Percentiles rank a stretch among this genome's conserved stretches.
phyloP scores from a whole-genome alignment of 352 stramenopile genomes.

The Pythium plurisporium region DNA sequence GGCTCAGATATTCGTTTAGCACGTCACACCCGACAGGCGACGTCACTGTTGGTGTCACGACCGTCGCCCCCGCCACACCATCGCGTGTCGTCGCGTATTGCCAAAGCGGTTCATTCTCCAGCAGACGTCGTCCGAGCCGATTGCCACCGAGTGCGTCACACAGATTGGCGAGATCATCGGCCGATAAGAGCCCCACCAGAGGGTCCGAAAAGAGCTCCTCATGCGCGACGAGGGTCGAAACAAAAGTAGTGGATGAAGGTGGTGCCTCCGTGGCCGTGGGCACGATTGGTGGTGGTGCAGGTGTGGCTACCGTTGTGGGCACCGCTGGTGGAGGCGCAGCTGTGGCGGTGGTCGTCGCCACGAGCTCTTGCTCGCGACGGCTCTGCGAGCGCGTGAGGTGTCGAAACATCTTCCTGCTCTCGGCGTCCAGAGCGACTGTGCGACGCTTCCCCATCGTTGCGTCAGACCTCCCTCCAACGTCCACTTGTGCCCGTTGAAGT shows the following conservation, averaged over 20 bases:
- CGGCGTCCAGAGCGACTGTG: too few species aligned
- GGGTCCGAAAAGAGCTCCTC: not conserved
- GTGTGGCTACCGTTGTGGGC: not conserved
- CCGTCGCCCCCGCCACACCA: not conserved
- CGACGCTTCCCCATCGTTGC: not conserved
- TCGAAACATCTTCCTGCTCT: not conserved
- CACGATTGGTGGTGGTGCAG: not conserved
- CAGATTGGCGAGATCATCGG: constrained; percentile 1
- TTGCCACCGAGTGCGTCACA: constrained; percentile 3
- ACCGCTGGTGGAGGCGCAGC: not conserved
- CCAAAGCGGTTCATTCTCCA: constrained; percentile 9
- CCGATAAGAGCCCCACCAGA: not conserved
- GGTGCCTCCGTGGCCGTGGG: too few species aligned
- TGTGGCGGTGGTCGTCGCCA: too few species aligned
- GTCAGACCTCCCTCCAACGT: too few species aligned
- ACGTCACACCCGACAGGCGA: constrained; percentile 17
- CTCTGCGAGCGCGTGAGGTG: not conserved
- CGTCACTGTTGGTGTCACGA: constrained; percentile 4
- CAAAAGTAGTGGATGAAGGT: too few species aligned
- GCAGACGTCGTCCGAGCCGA: not conserved
- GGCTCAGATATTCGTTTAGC: constrained; percentile 38
- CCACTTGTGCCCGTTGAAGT: not conserved
- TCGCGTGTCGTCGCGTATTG: constrained; percentile 8
- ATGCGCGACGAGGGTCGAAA: not conserved
- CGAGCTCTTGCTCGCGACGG: not conserved